Evolutionary conservation across 1,139 yeast genomes (phyloP), one percentile per base, ranked within the genome.

Genomic region (Pichia sp.): DNA sequence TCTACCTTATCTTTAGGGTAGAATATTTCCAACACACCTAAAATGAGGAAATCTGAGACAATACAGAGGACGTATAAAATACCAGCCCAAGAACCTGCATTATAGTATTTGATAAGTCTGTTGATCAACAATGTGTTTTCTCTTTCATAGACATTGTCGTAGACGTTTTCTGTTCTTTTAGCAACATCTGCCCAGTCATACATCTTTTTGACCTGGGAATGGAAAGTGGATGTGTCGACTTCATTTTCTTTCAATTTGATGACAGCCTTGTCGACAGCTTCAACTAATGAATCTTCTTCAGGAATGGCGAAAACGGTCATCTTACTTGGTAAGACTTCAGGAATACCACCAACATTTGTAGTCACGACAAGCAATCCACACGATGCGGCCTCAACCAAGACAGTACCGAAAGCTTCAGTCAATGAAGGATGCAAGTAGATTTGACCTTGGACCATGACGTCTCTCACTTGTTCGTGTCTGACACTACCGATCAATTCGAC

Each of bases 391-490:
- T 94, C 99, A 0, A 94, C 96, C 20, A 94, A 71, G 0, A 90
- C 99, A 0, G 99, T 93, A 1, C 99, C 99, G 69, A 94, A 94
- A 0, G 99, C 99, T 64, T 94, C 99, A 0, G 99, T 94, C 32
- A 94, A 71, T 2, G 96, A 85, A 0, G 99, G 93, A 66, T 94
- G 99, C 40, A 94, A 67, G 63, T 91, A 94, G 14, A 94, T 93
- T 60, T 94, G 96, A 12, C 99, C 99, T 51, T 83, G 80, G 3
- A 89, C 80, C 96, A 94, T 89, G 14, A 93, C 89, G 59, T 91
- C 88, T 41, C 98, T 72, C 4, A 94, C 99, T 55, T 86, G 84
- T 63, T 94, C 99, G 63, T 94, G 99, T 38, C 86, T 79, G 0
- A 94, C 85, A 14, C 93, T 83, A 1, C 99, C 99, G 35, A 90